phyloP scores from a whole-genome alignment of 1,139 yeast genomes.

The Hansenula sp. region DNA sequence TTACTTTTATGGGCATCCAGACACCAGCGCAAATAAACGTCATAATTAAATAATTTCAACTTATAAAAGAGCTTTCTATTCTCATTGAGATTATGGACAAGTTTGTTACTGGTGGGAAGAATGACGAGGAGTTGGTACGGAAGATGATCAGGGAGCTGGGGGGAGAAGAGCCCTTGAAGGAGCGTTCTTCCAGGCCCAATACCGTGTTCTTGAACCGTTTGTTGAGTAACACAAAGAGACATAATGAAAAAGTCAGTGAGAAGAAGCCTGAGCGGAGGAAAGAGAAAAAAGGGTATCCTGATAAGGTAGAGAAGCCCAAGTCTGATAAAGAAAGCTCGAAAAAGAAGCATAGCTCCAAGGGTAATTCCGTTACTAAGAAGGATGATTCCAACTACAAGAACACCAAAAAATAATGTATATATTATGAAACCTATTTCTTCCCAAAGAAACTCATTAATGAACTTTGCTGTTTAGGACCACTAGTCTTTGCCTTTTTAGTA shows the following conservation, averaged over 20 bases:
- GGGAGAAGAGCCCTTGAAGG: not conserved
- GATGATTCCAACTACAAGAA: too few species aligned
- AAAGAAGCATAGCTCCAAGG: too few species aligned
- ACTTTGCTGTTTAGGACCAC: conserved; percentile 16
- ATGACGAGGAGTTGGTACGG: not conserved
- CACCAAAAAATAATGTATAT: not conserved
- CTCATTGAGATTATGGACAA: not conserved
- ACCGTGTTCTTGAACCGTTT: not conserved
- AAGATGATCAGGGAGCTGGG: conserved; percentile 1
- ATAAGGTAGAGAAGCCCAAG: too few species aligned
- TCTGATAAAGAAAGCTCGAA: not conserved
- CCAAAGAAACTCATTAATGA: conserved; percentile 22
- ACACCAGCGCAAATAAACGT: too few species aligned
- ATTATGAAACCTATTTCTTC: conserved; percentile 10
- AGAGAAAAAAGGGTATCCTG: not conserved
- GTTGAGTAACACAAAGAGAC: not conserved
- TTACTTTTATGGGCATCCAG: too few species aligned
- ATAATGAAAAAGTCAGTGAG: not conserved
- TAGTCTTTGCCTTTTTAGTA: conserved; percentile 11
- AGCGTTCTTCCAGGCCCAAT: not conserved
- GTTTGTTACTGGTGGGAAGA: not conserved
- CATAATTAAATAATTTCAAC: too few species aligned
- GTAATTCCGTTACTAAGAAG: too few species aligned
- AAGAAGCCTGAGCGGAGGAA: not conserved
- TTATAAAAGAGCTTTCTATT: not conserved